phyloP scores from a whole-genome alignment of 2,329 filamentous ascomycete genomes.

The Penicillium palitans region DNA sequence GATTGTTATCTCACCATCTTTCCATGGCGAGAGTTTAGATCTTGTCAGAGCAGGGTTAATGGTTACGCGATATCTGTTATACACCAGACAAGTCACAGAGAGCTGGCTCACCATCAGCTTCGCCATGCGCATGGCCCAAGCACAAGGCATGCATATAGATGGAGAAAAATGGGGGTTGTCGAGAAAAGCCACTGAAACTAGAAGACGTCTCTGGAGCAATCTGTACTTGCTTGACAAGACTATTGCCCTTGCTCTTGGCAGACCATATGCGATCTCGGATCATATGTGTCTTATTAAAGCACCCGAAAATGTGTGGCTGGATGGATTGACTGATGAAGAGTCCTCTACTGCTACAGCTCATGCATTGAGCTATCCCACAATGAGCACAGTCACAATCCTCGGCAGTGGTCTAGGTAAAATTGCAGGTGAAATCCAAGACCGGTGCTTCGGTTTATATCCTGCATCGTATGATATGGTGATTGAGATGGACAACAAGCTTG shows the following conservation, averaged over 20 bases:
- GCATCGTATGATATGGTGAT: slow-evolving; percentile 44
- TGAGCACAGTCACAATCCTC: slow-evolving; percentile 35
- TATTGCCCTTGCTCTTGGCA: slow-evolving; percentile 44
- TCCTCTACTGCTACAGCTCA: slow-evolving; percentile 23
- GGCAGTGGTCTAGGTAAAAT: slow-evolving; percentile 39
- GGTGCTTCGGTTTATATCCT: slow-evolving; percentile 40
- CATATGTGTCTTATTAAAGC: slow-evolving; percentile 42
- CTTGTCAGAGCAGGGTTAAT: slow-evolving; percentile 43
- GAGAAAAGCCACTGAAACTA: slow-evolving; percentile 39
- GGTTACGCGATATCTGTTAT: slow-evolving; percentile 44
- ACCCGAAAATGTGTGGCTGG: slow-evolving; percentile 43
- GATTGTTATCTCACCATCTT: slow-evolving; percentile 46
- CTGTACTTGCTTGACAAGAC: slow-evolving; percentile 44
- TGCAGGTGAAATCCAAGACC: slow-evolving; percentile 44
- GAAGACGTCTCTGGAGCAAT: slow-evolving; percentile 44
- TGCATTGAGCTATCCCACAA: slow-evolving; percentile 36
- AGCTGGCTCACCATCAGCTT: slow-evolving; percentile 47
- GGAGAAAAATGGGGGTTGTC: slow-evolving; percentile 43
- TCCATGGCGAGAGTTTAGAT: slow-evolving; percentile 45
- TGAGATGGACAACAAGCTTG: slow-evolving; percentile 36
- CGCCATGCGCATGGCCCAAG: slow-evolving; percentile 47
- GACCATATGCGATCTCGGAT: slow-evolving; percentile 44
- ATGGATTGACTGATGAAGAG: slow-evolving; percentile 37
- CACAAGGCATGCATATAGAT: slow-evolving; percentile 48
- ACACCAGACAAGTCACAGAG: slow-evolving; percentile 41